Percentiles rank a stretch among this genome's conserved stretches.
phyloP scores from a whole-genome alignment of 441 rosid genomes.

The Corymbia calophylla region DNA sequence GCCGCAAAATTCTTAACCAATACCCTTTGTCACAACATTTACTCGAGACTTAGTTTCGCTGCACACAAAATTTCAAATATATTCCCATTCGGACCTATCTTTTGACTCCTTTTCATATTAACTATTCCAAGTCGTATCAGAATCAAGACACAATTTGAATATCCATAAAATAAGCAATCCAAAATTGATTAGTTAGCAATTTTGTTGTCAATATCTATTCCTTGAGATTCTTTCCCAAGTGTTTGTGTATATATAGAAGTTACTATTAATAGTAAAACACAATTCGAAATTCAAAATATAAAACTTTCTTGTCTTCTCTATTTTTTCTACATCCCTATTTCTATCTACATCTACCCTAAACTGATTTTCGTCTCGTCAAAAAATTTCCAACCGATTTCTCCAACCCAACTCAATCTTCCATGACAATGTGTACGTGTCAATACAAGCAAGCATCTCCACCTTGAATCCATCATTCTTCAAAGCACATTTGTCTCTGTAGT shows the following conservation, averaged over 20 bases:
- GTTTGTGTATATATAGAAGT: accelerated
- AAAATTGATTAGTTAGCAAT: neutral
- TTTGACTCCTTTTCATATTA: too few species aligned
- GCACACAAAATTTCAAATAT: accelerated
- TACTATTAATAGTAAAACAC: accelerated
- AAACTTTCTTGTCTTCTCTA: neutral
- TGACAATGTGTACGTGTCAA: neutral
- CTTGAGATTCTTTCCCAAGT: too few species aligned
- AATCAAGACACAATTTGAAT: neutral
- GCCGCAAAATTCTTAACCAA: too few species aligned
- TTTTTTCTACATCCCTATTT: too few species aligned
- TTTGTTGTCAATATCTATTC: too few species aligned
- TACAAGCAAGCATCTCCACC: neutral
- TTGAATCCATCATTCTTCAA: accelerated
- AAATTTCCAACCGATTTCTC: neutral
- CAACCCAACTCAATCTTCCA: neutral
- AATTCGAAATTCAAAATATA: accelerated
- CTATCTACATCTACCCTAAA: neutral
- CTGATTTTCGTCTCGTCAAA: accelerated
- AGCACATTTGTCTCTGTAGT: accelerated
- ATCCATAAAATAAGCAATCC: accelerated
- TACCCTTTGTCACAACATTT: accelerated
- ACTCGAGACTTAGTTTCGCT: accelerated
- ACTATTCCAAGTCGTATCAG: accelerated
- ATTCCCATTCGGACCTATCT: accelerated